Conservation (phyloP, 768 basidiomycete genomes). For the Tylopilus vinaceipallidus region DNA sequence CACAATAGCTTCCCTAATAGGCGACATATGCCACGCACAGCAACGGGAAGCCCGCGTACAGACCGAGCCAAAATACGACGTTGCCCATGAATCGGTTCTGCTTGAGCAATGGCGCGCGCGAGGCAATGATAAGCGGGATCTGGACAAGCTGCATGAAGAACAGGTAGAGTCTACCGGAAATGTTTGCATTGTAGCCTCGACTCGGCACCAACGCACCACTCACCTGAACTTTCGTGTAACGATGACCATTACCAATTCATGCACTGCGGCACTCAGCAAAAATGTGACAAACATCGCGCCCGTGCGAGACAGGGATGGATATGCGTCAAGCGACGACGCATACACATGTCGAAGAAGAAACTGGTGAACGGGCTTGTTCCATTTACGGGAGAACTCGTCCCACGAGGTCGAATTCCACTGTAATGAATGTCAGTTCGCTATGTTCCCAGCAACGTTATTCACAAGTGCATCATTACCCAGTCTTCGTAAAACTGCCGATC, state of each 20-base stretch:
- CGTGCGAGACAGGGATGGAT: slow-evolving; percentile 63
- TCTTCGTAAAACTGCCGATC: slow-evolving; percentile 98
- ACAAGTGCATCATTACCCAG: slow-evolving; percentile 56
- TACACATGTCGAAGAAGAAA: slow-evolving; percentile 96
- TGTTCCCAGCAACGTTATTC: not conserved
- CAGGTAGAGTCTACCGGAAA: slow-evolving; percentile 66
- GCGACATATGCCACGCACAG: slow-evolving; percentile 77
- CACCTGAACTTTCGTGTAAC: slow-evolving; percentile 91
- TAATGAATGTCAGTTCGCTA: not conserved
- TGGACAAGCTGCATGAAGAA: slow-evolving; percentile 85
- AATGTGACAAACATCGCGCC: slow-evolving; percentile 94
- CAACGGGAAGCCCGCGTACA: slow-evolving; percentile 90
- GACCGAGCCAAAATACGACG: slow-evolving; percentile 90
- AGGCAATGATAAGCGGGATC: slow-evolving; percentile 85
- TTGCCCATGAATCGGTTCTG: slow-evolving; percentile 81
- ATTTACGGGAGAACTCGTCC: slow-evolving; percentile 97
- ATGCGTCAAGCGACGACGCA: slow-evolving; percentile 77
- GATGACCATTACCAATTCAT: slow-evolving; percentile 95
- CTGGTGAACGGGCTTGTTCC: slow-evolving; percentile 97
- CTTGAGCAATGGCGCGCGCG: slow-evolving; percentile 73
- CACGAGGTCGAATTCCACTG: slow-evolving; percentile 97
- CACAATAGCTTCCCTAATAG: slow-evolving; percentile 38
- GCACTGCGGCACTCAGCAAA: slow-evolving; percentile 81
- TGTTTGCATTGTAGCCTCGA: not conserved
- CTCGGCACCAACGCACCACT: slow-evolving; percentile 18